Evolutionary conservation across 306 rosid genomes (phyloP).

Genomic region (Hylodesmum podocarpum): DNA sequence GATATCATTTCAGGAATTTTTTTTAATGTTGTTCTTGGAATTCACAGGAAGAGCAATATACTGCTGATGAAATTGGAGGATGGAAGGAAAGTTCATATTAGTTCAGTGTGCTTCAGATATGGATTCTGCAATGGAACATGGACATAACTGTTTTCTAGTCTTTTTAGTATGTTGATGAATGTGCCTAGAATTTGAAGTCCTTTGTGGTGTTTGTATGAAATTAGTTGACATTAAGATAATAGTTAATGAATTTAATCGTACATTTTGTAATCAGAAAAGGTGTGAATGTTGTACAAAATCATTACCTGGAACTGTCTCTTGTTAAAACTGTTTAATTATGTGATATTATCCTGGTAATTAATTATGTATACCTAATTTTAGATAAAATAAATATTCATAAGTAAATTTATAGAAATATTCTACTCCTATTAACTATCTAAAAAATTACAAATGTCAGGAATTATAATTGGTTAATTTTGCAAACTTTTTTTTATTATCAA

Average conservation of each 20-base stretch:
- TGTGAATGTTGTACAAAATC: neutral
- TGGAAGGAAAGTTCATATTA: slow-evolving; percentile 61
- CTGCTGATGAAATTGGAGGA: slow-evolving; percentile 54
- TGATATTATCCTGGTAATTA: too few relatives aligned
- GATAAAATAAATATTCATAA: too few relatives aligned
- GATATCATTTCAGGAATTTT: neutral
- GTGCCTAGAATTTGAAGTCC: slow-evolving; percentile 16
- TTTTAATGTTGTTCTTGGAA: slow-evolving; percentile 32
- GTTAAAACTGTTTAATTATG: too few relatives aligned
- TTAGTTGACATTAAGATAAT: neutral
- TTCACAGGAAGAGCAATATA: slow-evolving; percentile 45
- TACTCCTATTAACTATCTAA: too few relatives aligned
- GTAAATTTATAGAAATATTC: too few relatives aligned
- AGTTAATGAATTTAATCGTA: slow-evolving; percentile 19
- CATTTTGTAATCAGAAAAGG: slow-evolving; percentile 1
- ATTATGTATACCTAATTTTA: too few relatives aligned
- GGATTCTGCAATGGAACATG: slow-evolving; percentile 23
- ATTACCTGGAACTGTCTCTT: neutral
- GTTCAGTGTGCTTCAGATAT: slow-evolving; percentile 23
- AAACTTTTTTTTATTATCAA: too few relatives aligned
- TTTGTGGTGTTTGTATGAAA: neutral
- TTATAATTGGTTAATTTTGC: too few relatives aligned
- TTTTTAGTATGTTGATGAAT: slow-evolving; percentile 2
- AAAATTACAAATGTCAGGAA: too few relatives aligned
- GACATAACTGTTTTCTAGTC: neutral